Evolutionary conservation across 805 yeast genomes (phyloP).

Genomic region (Geotrichum ghanense): DNA sequence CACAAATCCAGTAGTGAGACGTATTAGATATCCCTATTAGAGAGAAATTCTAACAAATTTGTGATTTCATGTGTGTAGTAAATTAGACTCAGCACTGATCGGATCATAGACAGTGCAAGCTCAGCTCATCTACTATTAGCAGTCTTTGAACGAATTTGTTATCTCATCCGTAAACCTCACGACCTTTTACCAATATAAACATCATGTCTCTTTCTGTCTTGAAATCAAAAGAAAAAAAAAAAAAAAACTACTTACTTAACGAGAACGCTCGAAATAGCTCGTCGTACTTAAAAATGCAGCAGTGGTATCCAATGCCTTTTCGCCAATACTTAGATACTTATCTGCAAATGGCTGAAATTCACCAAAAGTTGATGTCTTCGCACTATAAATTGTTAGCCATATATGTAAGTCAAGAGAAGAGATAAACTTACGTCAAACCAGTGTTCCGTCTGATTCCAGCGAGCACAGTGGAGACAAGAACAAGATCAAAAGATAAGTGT

Average conservation of each 20-base stretch:
- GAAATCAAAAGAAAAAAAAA: background rate
- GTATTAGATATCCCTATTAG: too few relatives aligned
- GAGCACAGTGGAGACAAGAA: conserved; percentile 65
- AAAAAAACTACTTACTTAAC: conserved; percentile 9
- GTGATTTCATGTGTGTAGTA: too few relatives aligned
- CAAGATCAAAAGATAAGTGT: conserved; percentile 68
- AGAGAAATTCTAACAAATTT: too few relatives aligned
- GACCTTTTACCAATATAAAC: background rate
- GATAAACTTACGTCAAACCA: conserved; percentile 40
- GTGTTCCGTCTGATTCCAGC: conserved; percentile 82
- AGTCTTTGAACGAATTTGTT: background rate
- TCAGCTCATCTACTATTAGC: background rate
- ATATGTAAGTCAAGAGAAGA: background rate
- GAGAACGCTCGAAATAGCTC: conserved; percentile 45
- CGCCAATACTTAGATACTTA: conserved; percentile 75
- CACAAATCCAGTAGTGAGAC: too few relatives aligned
- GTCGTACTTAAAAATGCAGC: conserved; percentile 63
- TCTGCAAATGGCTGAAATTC: conserved; percentile 32
- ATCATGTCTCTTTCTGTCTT: background rate
- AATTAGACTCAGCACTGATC: background rate
- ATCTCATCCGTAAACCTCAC: background rate
- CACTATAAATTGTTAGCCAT: conserved; percentile 17
- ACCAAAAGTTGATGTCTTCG: conserved; percentile 38
- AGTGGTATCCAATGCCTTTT: conserved; percentile 60
- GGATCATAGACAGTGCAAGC: background rate